phyloP scores from a whole-genome alignment of 805 yeast species.

The Sungouiozyma intestinalis region DNA sequence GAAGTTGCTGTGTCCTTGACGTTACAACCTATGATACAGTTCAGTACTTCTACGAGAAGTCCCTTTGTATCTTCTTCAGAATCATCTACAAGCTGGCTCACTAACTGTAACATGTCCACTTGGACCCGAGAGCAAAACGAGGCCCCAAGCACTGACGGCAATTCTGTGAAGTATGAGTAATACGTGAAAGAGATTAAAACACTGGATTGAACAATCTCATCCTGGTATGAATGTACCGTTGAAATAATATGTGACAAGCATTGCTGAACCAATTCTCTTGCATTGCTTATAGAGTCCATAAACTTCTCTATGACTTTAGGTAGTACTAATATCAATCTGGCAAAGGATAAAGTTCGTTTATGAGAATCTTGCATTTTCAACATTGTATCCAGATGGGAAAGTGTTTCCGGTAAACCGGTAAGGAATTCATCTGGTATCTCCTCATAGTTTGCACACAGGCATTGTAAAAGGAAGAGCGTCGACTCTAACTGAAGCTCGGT shows the following conservation, averaged over 20 bases:
- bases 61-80: conserved; percentile 77
- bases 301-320: conserved; percentile 53
- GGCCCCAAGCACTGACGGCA: conserved; percentile 19
- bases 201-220: conserved; percentile 21
- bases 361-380: conserved; percentile 6
- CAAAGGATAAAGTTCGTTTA: conserved; percentile 32
- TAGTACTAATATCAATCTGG: conserved; percentile 40
- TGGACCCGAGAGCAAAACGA: conserved; percentile 14
- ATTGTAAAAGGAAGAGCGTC: conserved; percentile 15
- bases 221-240: conserved; percentile 24
- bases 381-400: conserved; percentile 9
- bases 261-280: conserved; percentile 25
- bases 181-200: conserved; percentile 43
- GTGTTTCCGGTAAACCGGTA: background rate
- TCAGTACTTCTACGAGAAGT: conserved; percentile 58
- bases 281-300: conserved; percentile 26
- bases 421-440: conserved; percentile 1
- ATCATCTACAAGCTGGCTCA: conserved; percentile 40
- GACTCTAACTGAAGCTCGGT: conserved; percentile 11
- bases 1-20: conserved; percentile 13
- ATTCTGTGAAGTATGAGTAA: conserved; percentile 34
- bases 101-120: conserved; percentile 26
- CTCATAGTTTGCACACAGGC: conserved; percentile 14
- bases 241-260: conserved; percentile 16
- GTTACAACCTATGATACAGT: conserved; percentile 35